Conservation (phyloP, 345 rosid species). For the Citrus unshiu region DNA sequence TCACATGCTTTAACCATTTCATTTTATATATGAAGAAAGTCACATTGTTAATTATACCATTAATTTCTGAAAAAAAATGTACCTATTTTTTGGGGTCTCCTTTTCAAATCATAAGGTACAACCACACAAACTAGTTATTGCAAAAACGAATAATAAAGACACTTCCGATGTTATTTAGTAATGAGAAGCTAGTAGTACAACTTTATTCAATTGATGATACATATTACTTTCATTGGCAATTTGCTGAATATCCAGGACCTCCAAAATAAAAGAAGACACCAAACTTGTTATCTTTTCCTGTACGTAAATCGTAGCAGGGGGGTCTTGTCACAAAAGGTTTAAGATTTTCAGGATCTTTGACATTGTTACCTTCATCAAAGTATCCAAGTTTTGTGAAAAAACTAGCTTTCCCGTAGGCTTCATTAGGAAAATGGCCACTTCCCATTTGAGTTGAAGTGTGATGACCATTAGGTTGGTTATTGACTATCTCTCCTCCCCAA, state of each 20-base stretch:
- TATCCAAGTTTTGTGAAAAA: conserved; percentile 21
- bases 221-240: not conserved
- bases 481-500: conserved; percentile 46
- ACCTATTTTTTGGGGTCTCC: too few species aligned
- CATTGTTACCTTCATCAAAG: not conserved
- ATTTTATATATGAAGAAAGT: too few species aligned
- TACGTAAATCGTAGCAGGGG: not conserved
- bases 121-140: too few species aligned
- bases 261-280: conserved; percentile 9
- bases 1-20: too few species aligned
- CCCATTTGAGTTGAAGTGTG: conserved; percentile 44
- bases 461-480: conserved; percentile 2
- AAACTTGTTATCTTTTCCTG: not conserved
- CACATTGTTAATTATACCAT: too few species aligned
- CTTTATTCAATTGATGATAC: not conserved
- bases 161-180: not conserved
- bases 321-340: not conserved
- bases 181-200: not conserved
- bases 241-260: not conserved
- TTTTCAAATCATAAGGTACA: too few species aligned
- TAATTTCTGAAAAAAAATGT: too few species aligned
- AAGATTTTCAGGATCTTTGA: not conserved
- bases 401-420: conserved; percentile 33
- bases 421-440: conserved; percentile 38
- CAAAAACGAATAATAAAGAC: too few species aligned